phyloP scores from a whole-genome alignment of 495 filamentous ascomycete species.

The Aspergillus indologenus region DNA sequence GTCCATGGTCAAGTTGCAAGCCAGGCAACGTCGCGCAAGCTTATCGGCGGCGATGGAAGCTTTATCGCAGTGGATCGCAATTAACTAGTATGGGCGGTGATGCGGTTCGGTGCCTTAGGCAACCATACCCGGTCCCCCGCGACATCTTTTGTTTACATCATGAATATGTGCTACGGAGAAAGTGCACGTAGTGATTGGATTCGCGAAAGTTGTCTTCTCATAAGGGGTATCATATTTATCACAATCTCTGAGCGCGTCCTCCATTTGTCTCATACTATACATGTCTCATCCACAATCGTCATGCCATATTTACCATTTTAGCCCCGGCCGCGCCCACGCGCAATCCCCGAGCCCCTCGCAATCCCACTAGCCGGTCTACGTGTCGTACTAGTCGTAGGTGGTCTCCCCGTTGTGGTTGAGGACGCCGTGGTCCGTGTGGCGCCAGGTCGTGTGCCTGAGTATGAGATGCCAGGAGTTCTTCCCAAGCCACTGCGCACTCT shows the following conservation, averaged over 20 bases:
- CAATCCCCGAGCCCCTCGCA: conserved; percentile 43
- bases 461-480: conserved; percentile 39
- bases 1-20: not conserved
- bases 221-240: conserved; percentile 15
- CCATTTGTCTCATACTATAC: conserved; percentile 5
- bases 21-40: not conserved
- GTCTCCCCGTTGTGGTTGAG: conserved; percentile 14
- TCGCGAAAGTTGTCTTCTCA: not conserved
- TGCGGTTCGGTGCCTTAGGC: conserved; percentile 20
- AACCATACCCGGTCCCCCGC: not conserved
- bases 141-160: not conserved
- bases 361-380: conserved; percentile 50
- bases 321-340: conserved; percentile 38
- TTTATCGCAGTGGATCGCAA: conserved; percentile 21
- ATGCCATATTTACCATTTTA: not conserved
- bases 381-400: conserved; percentile 37
- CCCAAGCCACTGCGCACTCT: conserved; percentile 47
- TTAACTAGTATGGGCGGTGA: conserved; percentile 18
- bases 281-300: not conserved
- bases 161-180: not conserved
- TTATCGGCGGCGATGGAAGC: conserved; percentile 16
- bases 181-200: not conserved
- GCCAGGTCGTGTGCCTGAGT: conserved; percentile 21
- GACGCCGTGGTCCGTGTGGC: conserved; percentile 29
- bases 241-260: conserved; percentile 28